Conservation (phyloP, 163 green algal genomes). For the Chlamydomonas reinhardtii region DNA sequence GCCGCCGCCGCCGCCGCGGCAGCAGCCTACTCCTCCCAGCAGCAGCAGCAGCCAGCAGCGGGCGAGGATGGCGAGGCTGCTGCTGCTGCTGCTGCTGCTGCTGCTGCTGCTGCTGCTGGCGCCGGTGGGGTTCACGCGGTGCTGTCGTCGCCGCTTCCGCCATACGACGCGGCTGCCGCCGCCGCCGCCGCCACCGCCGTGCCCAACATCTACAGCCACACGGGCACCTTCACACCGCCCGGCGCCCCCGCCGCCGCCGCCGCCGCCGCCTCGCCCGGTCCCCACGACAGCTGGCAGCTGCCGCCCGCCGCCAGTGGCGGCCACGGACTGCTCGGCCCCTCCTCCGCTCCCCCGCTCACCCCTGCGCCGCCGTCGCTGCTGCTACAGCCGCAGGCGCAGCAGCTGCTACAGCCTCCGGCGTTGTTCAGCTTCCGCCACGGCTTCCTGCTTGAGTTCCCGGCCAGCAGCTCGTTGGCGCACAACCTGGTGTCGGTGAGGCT, state of each 20-base stretch:
- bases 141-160: neutral
- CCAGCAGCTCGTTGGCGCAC: constrained; percentile 7
- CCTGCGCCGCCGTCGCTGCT: neutral
- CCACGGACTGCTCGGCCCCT: neutral
- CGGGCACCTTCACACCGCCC: neutral
- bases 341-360: neutral
- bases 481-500: constrained; percentile 41
- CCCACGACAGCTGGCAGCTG: neutral
- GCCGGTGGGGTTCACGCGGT: neutral
- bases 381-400: no score
- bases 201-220: constrained; percentile 42
- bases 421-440: constrained; percentile 14
- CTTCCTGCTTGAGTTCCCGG: constrained; percentile 44
- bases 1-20: neutral
- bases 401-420: no score
- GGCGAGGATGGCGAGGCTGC: neutral
- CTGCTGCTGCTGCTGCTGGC: neutral
- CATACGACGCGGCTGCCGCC: neutral
- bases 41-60: neutral
- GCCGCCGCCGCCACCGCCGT: neutral
- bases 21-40: neutral
- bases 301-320: neutral
- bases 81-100: neutral
- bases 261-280: no score
- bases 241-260: no score